Evolutionary conservation across 2,329 filamentous ascomycete species (phyloP), one percentile per base, ranked within the genome.

Genomic region (Pseudogymnoascus sp.): DNA sequence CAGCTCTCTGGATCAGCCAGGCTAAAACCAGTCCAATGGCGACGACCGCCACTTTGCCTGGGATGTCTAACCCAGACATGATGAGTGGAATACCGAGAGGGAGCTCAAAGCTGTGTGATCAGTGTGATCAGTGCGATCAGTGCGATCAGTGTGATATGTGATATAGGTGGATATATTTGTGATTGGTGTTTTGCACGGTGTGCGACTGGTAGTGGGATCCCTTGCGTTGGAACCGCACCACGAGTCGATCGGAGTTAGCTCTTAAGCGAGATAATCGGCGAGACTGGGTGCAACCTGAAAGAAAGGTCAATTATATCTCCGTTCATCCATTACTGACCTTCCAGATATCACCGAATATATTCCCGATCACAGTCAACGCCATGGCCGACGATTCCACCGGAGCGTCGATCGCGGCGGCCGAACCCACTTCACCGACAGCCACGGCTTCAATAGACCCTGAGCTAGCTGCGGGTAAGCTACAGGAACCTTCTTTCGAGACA

Each of bases 191-290:
- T 54, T 57, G n/a, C 26, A 31, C n/a, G n/a, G n/a, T 57, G 47
- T 57, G 47, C 3, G 47, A 76, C 69, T 57, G n/a, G 47, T 16
- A 57, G 26, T 4, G 18, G 7, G 8, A 57, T 31, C 47, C 26
- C 47, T 57, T 57, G 47, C 47, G n/a, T 57, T 57, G 26, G 47
- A 14, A 34, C 5, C 10, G 2, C 14, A 31, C 47, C 47, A 57
- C 47, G 47, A 57, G 47, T 57, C 14, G 14, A 31, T 31, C 26
- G 26, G n/a, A 57, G 26, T 57, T 34, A 18, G 11, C 14, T 21
- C n/a, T 4, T 57, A 57, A 57, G 47, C 47, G 47, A 54, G 23
- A n/a, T 6, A 18, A n/a, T n/a, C 45, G 45, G 11, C 21, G 18
- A 26, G 21, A n/a, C n/a, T 29, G 26, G 14, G 47, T 57, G 16